phyloP scores from a whole-genome alignment of 106 monocot genomes.

The Dioscorea zingiberensis region DNA sequence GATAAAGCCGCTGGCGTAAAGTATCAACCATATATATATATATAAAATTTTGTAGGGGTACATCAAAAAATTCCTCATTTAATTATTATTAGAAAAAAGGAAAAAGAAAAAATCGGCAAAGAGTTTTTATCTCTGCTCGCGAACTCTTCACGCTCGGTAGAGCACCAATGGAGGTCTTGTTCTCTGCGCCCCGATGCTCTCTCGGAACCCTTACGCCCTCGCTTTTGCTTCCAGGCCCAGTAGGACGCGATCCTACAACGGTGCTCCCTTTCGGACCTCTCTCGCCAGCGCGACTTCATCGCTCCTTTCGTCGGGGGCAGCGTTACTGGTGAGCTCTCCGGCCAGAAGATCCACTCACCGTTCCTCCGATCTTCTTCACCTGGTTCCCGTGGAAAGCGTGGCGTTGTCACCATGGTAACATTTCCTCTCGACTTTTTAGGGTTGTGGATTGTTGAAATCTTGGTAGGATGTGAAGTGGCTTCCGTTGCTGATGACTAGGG shows the following conservation, averaged over 20 bases:
- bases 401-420: constrained; percentile 75
- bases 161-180: neutral
- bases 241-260: neutral
- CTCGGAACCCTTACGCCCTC: neutral
- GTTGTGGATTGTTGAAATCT: neutral
- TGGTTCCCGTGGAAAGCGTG: constrained; percentile 39
- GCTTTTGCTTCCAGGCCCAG: neutral
- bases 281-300: constrained; percentile 18
- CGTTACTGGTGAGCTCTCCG: constrained; percentile 30
- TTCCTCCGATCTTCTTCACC: constrained; percentile 8
- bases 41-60: too few species aligned
- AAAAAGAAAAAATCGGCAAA: too few species aligned
- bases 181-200: neutral
- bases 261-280: neutral
- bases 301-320: constrained; percentile 41
- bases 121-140: too few species aligned
- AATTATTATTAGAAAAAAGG: too few species aligned
- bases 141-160: too few species aligned
- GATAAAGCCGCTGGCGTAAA: too few species aligned
- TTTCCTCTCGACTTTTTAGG: neutral
- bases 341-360: constrained; percentile 31
- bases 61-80: too few species aligned
- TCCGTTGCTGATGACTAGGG: neutral
- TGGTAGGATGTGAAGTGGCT: too few species aligned
- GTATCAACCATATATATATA: too few species aligned